Evolutionary conservation across 2,329 filamentous ascomycete genomes (phyloP).

Genomic region (Leptosphaerulina australis): DNA sequence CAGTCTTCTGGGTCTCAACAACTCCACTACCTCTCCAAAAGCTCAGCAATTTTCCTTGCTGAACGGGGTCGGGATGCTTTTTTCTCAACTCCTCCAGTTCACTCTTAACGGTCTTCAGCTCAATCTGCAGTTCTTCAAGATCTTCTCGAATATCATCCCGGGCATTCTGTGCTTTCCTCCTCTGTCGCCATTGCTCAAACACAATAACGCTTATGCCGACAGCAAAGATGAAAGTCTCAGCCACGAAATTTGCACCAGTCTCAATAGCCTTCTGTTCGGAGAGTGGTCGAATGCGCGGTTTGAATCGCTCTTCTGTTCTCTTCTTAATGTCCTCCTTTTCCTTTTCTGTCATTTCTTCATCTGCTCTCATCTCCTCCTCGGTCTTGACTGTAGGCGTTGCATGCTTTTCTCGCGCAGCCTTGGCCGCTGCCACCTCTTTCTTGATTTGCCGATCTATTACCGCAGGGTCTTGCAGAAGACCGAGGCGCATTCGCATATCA

Average conservation of each 20-base stretch:
- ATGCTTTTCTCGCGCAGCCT: slow-evolving; percentile 58
- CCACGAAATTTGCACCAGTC: slow-evolving; percentile 71
- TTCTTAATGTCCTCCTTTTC: slow-evolving; percentile 57
- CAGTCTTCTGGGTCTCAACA: slow-evolving; percentile 24
- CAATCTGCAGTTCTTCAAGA: slow-evolving; percentile 62
- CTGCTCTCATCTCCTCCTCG: slow-evolving; percentile 63
- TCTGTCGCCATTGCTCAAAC: slow-evolving; percentile 65
- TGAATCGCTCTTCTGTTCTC: slow-evolving; percentile 46
- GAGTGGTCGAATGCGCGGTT: slow-evolving; percentile 66
- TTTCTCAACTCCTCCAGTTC: slow-evolving; percentile 52
- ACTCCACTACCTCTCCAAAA: slow-evolving; percentile 39
- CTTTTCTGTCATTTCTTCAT: slow-evolving; percentile 57
- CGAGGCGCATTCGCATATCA: slow-evolving; percentile 71
- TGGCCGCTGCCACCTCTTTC: slow-evolving; percentile 61
- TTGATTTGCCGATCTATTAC: slow-evolving; percentile 60
- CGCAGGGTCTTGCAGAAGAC: slow-evolving; percentile 66
- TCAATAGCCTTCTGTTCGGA: slow-evolving; percentile 72
- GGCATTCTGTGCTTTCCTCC: slow-evolving; percentile 65
- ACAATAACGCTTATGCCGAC: slow-evolving; percentile 68
- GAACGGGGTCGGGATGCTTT: slow-evolving; percentile 34
- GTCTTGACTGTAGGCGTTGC: slow-evolving; percentile 66
- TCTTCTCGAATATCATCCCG: slow-evolving; percentile 66
- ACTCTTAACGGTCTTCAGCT: slow-evolving; percentile 45
- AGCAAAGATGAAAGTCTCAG: slow-evolving; percentile 68
- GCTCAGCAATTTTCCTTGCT: slow-evolving; percentile 36